Conservation (phyloP, 23 red algal genomes). For the Gracilariopsis chorda region DNA sequence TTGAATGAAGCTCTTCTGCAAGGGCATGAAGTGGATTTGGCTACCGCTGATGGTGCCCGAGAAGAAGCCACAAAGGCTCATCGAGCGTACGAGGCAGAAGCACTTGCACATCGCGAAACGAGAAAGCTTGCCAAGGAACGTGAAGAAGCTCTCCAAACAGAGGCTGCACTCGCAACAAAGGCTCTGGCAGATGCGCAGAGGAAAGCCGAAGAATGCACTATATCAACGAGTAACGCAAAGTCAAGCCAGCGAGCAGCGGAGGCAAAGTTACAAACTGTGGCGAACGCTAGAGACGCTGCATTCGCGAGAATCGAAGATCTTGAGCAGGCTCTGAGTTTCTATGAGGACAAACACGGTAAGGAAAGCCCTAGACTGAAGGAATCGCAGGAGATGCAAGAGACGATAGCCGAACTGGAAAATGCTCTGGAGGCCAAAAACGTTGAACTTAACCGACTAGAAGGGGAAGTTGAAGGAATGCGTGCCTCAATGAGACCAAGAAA, state of each 20-base stretch:
- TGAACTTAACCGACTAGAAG: conserved; percentile 62
- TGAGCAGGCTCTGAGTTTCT: conserved; percentile 2
- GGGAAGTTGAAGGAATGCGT: conserved; percentile 56
- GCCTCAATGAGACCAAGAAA: conserved; percentile 14
- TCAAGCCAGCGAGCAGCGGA: conserved; percentile 42
- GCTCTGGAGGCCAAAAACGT: conserved; percentile 76
- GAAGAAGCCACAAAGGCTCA: conserved; percentile 51
- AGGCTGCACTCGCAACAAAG: conserved; percentile 40
- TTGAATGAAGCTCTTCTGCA: conserved; percentile 42
- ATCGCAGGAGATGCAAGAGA: conserved; percentile 38
- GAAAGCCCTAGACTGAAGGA: conserved; percentile 42
- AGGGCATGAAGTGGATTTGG: conserved; percentile 46
- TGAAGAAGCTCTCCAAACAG: conserved; percentile 52
- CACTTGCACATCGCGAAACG: conserved; percentile 56
- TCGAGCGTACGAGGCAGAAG: conserved; percentile 57
- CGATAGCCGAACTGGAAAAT: conserved; percentile 69
- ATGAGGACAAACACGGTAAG: conserved; percentile 26
- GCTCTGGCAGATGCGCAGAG: conserved; percentile 59
- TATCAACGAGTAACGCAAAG: conserved; percentile 39
- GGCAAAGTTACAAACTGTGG: conserved; percentile 23
- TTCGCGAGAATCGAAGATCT: conserved; percentile 65
- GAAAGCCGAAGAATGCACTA: conserved; percentile 46
- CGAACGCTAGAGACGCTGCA: conserved; percentile 46
- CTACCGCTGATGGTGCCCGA: conserved; percentile 58
- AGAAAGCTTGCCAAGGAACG: conserved; percentile 37